Base-by-base conservation (phyloP, 2,329 filamentous ascomycete genomes). In the Fusarium algeriense region DNA sequence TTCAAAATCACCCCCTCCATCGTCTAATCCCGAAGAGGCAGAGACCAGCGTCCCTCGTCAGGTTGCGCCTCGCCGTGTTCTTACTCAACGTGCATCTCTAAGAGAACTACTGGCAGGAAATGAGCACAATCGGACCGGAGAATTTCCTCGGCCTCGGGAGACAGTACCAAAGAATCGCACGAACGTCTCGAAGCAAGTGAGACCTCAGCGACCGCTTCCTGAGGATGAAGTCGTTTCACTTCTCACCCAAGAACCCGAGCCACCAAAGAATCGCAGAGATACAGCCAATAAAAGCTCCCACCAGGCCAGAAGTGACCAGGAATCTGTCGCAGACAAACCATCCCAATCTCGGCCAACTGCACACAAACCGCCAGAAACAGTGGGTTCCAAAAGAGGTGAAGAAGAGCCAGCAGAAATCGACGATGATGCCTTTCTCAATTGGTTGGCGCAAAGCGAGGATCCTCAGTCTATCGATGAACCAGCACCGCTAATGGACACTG, bases 1-100 rank as follows among this genome's bases (percentile, higher is more conserved):
- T 20, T 34, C 56, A 15, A 41, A 67, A 80, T 60, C 79, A 76
- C 17, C 80, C 20, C 53, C 54, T 1, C 57, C 28, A 26, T 44
- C 38, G 34, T n/a, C 46, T 10, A n/a, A 55, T 6, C 40, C 26
- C 1, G 48, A 45, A 40, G 58, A 57, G n/a, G 23, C 8, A 12
- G 43, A 65, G n/a, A 37, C 9, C 11, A 17, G 34, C 20, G 34
- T 43, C 35, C 38, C 58, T 53, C 50, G 40, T 17, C 56, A 59
- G 26, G n/a, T 34, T 35, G 40, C 35, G n/a, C 64, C 69, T 17
- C 69, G 69, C 10, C 65, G 49, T 9, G 48, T 55, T 7, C 46
- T 73, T n/a, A 43, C 66, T 17, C 70, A 72, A 32, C 52, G 54
- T 34, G 70, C 69, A 53, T 71, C 69, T 28, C 28, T 71, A 3